These are phyloP conservation scores for Alternaria longipes DNA, from an alignment of 2,329 filamentous ascomycete species.

Conservation along the genomic window DNA sequence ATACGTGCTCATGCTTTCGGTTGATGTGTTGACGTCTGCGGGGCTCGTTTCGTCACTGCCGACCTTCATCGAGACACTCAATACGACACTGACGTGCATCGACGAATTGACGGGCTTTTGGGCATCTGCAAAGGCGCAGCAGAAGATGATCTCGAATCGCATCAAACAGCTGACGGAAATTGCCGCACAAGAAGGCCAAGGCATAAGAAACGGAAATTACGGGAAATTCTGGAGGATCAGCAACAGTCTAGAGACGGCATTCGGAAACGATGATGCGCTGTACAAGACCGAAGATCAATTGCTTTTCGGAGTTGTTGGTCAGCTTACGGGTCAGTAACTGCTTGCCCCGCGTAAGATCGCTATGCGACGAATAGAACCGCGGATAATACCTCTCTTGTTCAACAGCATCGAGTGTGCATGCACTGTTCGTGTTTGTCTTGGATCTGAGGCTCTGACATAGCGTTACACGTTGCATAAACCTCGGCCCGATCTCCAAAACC, in stretches of 20 bases:
- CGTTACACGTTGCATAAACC: constrained; percentile 1
- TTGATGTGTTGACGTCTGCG: constrained; percentile 72
- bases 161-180: constrained; percentile 57
- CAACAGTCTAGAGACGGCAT: constrained; percentile 53
- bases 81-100: constrained; percentile 63
- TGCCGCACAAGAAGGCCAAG: constrained; percentile 47
- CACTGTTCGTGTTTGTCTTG: background rate
- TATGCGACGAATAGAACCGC: background rate
- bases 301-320: constrained; percentile 41
- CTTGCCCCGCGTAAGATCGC: background rate
- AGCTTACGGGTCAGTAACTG: constrained; percentile 30
- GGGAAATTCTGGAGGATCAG: constrained; percentile 50
- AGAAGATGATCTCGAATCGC: constrained; percentile 59
- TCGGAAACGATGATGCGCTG: constrained; percentile 56
- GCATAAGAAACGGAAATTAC: constrained; percentile 35
- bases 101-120: constrained; percentile 67
- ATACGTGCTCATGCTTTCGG: constrained; percentile 69
- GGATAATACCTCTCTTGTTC: background rate
- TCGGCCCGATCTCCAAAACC: background rate
- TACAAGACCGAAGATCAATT: constrained; percentile 49
- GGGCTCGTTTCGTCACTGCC: constrained; percentile 56
- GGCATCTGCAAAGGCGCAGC: constrained; percentile 65
- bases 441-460: background rate
- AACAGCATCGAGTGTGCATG: constrained; percentile 1
- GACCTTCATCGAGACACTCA: constrained; percentile 64